Percentiles rank a stretch among this genome's conserved stretches.
Evolutionary conservation across 345 rosid genomes (phyloP).

Genomic region (Cochlearia excelsa): DNA sequence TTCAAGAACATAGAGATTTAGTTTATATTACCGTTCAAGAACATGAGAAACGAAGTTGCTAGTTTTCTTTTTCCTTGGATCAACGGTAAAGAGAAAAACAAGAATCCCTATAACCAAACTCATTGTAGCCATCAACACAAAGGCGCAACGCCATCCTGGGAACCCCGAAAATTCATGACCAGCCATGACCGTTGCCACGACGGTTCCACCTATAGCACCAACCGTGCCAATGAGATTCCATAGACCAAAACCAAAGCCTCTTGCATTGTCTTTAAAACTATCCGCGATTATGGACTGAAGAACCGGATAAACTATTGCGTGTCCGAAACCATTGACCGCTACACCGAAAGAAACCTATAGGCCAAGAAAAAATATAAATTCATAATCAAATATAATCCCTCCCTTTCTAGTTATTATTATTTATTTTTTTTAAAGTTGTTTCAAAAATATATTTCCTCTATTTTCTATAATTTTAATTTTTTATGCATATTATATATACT

Average conservation of each 20-base stretch:
- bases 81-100: conserved; percentile 59
- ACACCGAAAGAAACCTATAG: conserved; percentile 70
- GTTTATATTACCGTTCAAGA: conserved; percentile 22
- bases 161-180: conserved; percentile 57
- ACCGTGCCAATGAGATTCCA: conserved; percentile 61
- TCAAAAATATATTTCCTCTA: too few species aligned
- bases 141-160: conserved; percentile 92
- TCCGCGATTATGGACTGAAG: conserved; percentile 92
- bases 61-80: conserved; percentile 41
- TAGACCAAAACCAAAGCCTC: conserved; percentile 86
- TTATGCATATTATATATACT: too few species aligned
- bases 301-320: conserved; percentile 88
- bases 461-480: too few species aligned
- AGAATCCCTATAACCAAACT: conserved; percentile 65
- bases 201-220: conserved; percentile 86
- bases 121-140: conserved; percentile 62
- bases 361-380: not conserved
- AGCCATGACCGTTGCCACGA: conserved; percentile 83
- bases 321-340: conserved; percentile 81
- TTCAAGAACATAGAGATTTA: not conserved
- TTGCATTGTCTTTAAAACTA: conserved; percentile 63
- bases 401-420: too few species aligned
- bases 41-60: conserved; percentile 8
- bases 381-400: not conserved
- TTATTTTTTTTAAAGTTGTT: too few species aligned